Conservation (phyloP, 2,329 filamentous ascomycete genomes). For the Fonsecaea pedrosoi region DNA sequence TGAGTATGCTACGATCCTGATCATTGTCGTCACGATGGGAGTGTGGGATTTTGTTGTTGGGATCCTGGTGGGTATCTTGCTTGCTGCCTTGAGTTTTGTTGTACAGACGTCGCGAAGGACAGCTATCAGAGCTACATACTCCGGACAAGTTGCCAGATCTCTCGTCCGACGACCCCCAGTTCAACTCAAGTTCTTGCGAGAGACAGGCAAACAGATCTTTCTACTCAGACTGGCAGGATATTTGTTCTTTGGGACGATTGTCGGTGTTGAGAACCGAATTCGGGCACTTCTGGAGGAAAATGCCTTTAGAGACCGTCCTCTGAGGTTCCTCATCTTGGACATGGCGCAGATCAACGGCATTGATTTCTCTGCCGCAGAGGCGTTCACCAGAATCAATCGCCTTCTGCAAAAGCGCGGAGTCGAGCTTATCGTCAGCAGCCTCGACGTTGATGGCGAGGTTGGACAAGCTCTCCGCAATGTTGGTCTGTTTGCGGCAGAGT, state of each 20-base stretch:
- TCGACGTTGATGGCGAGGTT: conserved; percentile 76
- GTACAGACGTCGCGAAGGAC: conserved; percentile 90
- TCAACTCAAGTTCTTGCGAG: conserved; percentile 82
- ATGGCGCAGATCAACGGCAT: conserved; percentile 87
- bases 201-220: conserved; percentile 86
- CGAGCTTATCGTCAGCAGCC: conserved; percentile 79
- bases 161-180: conserved; percentile 90
- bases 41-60: conserved; percentile 95
- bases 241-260: conserved; percentile 98
- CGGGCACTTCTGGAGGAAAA: conserved; percentile 82
- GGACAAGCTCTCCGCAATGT: conserved; percentile 82
- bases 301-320: conserved; percentile 76
- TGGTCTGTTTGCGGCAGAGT: conserved; percentile 76
- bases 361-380: conserved; percentile 95
- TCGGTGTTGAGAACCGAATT: conserved; percentile 89
- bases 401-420: conserved; percentile 79
- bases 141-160: conserved; percentile 85
- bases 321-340: conserved; percentile 89
- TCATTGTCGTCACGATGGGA: conserved; percentile 94
- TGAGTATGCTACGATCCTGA: conserved; percentile 86
- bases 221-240: conserved; percentile 92
- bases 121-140: conserved; percentile 87
- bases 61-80: conserved; percentile 86
- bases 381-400: conserved; percentile 89
- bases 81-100: conserved; percentile 89